These are phyloP conservation scores for Cyberlindnera xylosilytica DNA, from an alignment of 805 yeast species.

Conservation along the genomic window DNA sequence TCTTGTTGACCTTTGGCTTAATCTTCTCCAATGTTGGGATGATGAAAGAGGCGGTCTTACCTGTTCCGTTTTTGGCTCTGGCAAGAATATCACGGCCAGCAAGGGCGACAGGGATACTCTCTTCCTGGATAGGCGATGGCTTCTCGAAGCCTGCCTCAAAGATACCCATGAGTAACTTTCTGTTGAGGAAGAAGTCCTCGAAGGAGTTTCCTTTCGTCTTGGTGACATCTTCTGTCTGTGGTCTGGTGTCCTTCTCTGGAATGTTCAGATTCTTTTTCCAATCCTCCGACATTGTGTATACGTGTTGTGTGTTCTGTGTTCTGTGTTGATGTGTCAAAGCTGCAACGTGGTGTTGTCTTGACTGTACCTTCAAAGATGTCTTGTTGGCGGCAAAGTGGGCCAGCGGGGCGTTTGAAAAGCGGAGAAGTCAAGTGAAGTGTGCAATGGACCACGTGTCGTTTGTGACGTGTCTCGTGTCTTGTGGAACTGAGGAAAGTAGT, in stretches of 20 bases:
- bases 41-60: slow-evolving; percentile 96
- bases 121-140: slow-evolving; percentile 98
- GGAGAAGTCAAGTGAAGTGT: too few species aligned
- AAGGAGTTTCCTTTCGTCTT: slow-evolving; percentile 87
- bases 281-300: slow-evolving; percentile 40
- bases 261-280: slow-evolving; percentile 77
- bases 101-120: slow-evolving; percentile 91
- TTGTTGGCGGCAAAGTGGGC: neutral
- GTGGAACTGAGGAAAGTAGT: too few species aligned
- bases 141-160: slow-evolving; percentile 98
- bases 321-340: neutral
- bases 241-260: slow-evolving; percentile 87
- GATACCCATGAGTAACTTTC: slow-evolving; percentile 96
- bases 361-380: neutral
- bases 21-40: slow-evolving; percentile 90
- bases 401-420: too few species aligned
- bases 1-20: slow-evolving; percentile 77
- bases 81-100: slow-evolving; percentile 96
- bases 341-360: neutral
- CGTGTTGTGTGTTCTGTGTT: neutral
- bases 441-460: too few species aligned
- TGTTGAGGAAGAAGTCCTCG: slow-evolving; percentile 86
- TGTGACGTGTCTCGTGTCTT: too few species aligned
- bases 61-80: slow-evolving; percentile 98
- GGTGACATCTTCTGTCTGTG: slow-evolving; percentile 94